Evolutionary conservation across 768 basidiomycete species (phyloP).

Genomic region (Leccinum incarnatum): DNA sequence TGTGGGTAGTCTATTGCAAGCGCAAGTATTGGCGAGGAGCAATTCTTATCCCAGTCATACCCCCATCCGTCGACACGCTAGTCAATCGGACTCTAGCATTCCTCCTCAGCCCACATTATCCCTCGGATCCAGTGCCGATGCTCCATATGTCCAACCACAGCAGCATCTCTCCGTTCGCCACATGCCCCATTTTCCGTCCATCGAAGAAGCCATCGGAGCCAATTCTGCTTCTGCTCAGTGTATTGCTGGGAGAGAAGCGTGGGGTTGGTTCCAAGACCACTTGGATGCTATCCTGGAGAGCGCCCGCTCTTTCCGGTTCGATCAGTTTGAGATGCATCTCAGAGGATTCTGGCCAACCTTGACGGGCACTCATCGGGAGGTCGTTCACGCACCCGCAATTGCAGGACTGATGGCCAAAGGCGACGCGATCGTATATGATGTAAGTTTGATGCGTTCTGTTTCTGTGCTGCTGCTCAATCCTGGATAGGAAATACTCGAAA

Average conservation of each 20-base stretch:
- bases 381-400: conserved; percentile 86
- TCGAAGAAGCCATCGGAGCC: conserved; percentile 79
- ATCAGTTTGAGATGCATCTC: conserved; percentile 86
- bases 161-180: conserved; percentile 67
- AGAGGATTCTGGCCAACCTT: conserved; percentile 83
- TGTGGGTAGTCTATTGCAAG: conserved; percentile 71
- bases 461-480: conserved; percentile 17
- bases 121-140: conserved; percentile 42
- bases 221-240: conserved; percentile 74
- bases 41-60: conserved; percentile 65
- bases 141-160: conserved; percentile 47
- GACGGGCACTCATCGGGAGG: conserved; percentile 73
- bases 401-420: conserved; percentile 87
- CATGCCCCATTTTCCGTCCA: conserved; percentile 77
- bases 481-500: conserved; percentile 80
- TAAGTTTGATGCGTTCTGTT: conserved; percentile 42
- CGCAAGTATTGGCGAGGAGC: conserved; percentile 59
- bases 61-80: conserved; percentile 69
- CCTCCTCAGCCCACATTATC: conserved; percentile 58
- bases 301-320: conserved; percentile 75
- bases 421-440: conserved; percentile 88
- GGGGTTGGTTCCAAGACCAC: conserved; percentile 92
- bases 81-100: conserved; percentile 54
- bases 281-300: conserved; percentile 78
- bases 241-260: conserved; percentile 80